Evolutionary conservation across 2,329 filamentous ascomycete genomes (phyloP).

Genomic region (Arthrobotrys entomopaga): DNA sequence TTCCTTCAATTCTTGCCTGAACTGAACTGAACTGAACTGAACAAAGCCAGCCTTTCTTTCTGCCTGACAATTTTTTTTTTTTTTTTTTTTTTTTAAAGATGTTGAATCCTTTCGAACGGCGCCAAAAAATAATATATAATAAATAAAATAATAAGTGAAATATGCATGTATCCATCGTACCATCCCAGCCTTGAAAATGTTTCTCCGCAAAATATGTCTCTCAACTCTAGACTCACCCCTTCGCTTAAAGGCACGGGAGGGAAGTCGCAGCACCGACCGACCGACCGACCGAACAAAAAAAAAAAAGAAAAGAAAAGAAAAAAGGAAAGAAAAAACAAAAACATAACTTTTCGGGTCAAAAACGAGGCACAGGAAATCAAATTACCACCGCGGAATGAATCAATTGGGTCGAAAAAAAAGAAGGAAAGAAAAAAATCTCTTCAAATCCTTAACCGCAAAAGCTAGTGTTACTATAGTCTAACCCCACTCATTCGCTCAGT

Average conservation of each 20-base stretch:
- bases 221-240: conserved; percentile 12
- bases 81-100: conserved; percentile 26
- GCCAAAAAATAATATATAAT: no score
- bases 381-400: conserved; percentile 3
- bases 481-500: conserved; percentile 5
- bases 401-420: background rate
- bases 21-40: no score
- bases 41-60: no score
- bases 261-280: conserved; percentile 15
- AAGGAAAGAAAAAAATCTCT: background rate
- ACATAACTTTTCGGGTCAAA: no score
- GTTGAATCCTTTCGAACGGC: conserved; percentile 17
- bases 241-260: conserved; percentile 47
- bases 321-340: no score
- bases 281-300: no score
- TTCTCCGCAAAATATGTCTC: conserved; percentile 45
- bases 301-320: conserved; percentile 1
- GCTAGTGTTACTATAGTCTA: background rate
- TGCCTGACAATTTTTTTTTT: conserved; percentile 7
- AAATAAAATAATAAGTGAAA: background rate
- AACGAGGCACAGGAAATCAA: conserved; percentile 26
- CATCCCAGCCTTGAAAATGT: conserved; percentile 7
- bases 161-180: no score
- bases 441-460: background rate
- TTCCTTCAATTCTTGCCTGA: no score